Evolutionary conservation across 1,139 yeast genomes (phyloP).

Genomic region (Candida sp.): DNA sequence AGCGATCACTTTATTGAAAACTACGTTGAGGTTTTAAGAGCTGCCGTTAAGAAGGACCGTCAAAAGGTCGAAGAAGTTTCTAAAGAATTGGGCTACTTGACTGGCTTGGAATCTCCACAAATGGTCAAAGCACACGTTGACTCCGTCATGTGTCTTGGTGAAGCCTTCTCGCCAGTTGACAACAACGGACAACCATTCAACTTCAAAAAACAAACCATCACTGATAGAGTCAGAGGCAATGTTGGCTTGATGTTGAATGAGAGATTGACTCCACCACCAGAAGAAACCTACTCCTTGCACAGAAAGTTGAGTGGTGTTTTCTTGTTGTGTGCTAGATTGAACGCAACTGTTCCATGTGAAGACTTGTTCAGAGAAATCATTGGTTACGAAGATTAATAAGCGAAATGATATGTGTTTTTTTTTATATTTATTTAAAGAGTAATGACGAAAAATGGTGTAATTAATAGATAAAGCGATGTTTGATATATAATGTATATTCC

Average conservation of each 20-base stretch:
- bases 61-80: slow-evolving; percentile 68
- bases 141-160: slow-evolving; percentile 89
- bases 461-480: not conserved
- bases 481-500: not conserved
- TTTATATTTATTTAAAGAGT: not conserved
- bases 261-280: slow-evolving; percentile 97
- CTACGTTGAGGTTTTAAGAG: slow-evolving; percentile 75
- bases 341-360: slow-evolving; percentile 85
- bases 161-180: slow-evolving; percentile 74
- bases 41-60: slow-evolving; percentile 76
- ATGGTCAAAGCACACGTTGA: slow-evolving; percentile 96
- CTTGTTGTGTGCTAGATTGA: slow-evolving; percentile 83
- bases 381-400: slow-evolving; percentile 41
- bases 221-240: slow-evolving; percentile 88
- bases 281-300: slow-evolving; percentile 94
- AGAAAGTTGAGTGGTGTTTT: slow-evolving; percentile 96
- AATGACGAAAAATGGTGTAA: slow-evolving; percentile 2
- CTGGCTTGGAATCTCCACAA: slow-evolving; percentile 85
- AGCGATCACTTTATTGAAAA: slow-evolving; percentile 67
- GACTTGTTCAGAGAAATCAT: slow-evolving; percentile 76
- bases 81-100: slow-evolving; percentile 79
- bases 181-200: slow-evolving; percentile 59
- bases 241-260: slow-evolving; percentile 90
- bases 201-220: slow-evolving; percentile 85
- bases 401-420: not conserved